Conservation (phyloP, 345 rosid species). For the Salix caprea region DNA sequence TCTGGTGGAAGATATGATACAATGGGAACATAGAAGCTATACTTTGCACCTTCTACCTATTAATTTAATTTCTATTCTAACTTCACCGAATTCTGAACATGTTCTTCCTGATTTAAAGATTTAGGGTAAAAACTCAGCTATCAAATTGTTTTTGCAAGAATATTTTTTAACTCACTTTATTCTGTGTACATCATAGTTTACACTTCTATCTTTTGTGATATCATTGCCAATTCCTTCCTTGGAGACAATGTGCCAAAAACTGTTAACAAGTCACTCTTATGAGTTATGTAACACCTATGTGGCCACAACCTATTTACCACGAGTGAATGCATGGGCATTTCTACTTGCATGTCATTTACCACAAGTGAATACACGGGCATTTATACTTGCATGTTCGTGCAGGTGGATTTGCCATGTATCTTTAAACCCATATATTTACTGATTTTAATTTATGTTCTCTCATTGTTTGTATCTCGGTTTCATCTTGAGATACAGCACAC, state of each 20-base stretch:
- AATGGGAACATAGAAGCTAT: too few species aligned
- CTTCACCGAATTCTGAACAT: too few species aligned
- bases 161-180: background rate
- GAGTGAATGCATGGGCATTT: too few species aligned
- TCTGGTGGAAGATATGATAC: too few species aligned
- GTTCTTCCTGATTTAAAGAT: too few species aligned
- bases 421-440: background rate
- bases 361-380: too few species aligned
- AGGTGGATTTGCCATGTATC: background rate
- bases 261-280: background rate
- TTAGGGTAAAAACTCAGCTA: too few species aligned
- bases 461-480: background rate
- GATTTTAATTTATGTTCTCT: background rate
- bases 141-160: too few species aligned
- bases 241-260: background rate
- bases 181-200: background rate
- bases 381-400: background rate
- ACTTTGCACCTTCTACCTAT: too few species aligned
- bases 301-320: background rate
- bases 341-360: too few species aligned
- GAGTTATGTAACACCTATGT: background rate
- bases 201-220: background rate
- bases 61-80: too few species aligned
- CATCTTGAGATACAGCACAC: background rate
- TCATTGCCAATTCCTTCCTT: background rate